phyloP scores from a whole-genome alignment of 805 yeast genomes.

The Blastobotrys mokoenaii region DNA sequence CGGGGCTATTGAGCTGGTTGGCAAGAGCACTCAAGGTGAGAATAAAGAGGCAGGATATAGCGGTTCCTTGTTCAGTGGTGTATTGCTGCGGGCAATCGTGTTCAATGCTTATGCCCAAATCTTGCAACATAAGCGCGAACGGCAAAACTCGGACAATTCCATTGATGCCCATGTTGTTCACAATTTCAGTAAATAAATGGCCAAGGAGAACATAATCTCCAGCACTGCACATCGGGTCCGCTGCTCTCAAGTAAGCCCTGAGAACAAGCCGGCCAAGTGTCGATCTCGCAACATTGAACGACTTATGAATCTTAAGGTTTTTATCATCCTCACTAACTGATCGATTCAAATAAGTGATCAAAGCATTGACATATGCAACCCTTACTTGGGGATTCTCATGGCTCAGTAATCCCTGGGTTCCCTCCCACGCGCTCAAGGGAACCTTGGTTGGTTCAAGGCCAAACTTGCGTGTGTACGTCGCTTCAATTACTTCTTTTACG shows the following conservation, averaged over 20 bases:
- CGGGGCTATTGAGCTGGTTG: neutral
- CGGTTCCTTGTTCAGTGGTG: constrained; percentile 7
- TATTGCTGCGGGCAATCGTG: constrained; percentile 2
- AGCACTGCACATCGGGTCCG: constrained; percentile 3
- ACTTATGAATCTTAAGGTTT: neutral
- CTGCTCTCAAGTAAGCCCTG: constrained; percentile 3
- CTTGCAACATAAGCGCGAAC: constrained; percentile 10
- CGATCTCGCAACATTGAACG: constrained; percentile 6
- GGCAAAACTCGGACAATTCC: constrained; percentile 12
- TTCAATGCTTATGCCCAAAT: constrained; percentile 4
- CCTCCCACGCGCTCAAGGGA: constrained; percentile 23
- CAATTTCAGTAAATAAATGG: constrained; percentile 7
- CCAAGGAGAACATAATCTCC: constrained; percentile 6
- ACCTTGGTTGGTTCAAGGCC: constrained; percentile 9
- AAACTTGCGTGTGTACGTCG: neutral
- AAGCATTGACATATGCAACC: constrained; percentile 17
- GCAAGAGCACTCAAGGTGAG: constrained; percentile 4
- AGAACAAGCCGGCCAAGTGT: constrained; percentile 11
- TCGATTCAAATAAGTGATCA: constrained; percentile 17
- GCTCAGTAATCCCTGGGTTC: constrained; percentile 23
- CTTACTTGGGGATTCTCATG: constrained; percentile 18
- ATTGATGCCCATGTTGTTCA: constrained; percentile 7
- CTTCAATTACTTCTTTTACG: constrained; percentile 17
- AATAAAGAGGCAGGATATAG: constrained; percentile 5
- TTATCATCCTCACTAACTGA: constrained; percentile 5